phyloP scores from a whole-genome alignment of 1,284 basidiomycete genomes.

The Ganoderma lingzhi region DNA sequence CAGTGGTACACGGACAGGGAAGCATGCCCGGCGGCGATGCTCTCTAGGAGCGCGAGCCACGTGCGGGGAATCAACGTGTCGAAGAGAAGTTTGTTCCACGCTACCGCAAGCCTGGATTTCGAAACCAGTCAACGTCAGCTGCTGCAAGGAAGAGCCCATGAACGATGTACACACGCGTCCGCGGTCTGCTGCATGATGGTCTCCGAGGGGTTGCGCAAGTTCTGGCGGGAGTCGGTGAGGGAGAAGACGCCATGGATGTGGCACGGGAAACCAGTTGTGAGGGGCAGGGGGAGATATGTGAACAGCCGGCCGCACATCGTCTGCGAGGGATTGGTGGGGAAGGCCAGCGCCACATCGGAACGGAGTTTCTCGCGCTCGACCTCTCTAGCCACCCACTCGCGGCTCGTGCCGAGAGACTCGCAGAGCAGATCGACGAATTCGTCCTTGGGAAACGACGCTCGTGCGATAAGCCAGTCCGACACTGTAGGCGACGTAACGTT shows the following conservation, averaged over 20 bases:
- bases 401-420: conserved; percentile 30
- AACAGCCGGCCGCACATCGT: conserved; percentile 48
- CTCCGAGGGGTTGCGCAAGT: conserved; percentile 52
- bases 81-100: conserved; percentile 34
- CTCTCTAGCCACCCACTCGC: conserved; percentile 28
- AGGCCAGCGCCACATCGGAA: conserved; percentile 48
- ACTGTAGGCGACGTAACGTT: background rate
- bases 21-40: background rate
- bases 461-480: conserved; percentile 39
- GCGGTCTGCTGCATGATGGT: conserved; percentile 46
- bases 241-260: conserved; percentile 58
- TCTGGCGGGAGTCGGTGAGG: conserved; percentile 53
- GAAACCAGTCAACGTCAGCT: background rate
- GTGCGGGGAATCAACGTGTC: conserved; percentile 13
- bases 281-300: conserved; percentile 56
- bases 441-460: conserved; percentile 36
- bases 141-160: background rate
- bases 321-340: conserved; percentile 25
- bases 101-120: conserved; percentile 27
- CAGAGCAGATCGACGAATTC: conserved; percentile 38
- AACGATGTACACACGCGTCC: conserved; percentile 49
- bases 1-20: conserved; percentile 10
- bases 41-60: conserved; percentile 16
- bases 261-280: conserved; percentile 52
- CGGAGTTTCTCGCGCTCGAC: conserved; percentile 50